phyloP scores from a whole-genome alignment of 257 asterid genomes.

The Agastache rugosa region DNA sequence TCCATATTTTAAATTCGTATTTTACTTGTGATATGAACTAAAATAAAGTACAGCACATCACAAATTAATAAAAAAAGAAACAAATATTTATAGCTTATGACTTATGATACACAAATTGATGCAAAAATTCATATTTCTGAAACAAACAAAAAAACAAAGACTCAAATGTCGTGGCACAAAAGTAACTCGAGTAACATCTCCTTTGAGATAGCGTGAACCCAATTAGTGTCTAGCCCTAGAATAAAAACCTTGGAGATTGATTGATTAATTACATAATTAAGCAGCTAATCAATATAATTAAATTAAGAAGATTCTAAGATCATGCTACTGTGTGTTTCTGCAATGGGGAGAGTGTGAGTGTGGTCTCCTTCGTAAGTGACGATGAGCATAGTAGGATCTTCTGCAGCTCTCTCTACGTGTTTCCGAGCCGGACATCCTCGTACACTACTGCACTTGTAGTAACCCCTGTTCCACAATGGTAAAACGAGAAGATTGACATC shows the following conservation, averaged over 20 bases:
- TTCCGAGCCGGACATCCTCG: conserved; percentile 95
- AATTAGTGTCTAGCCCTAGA: conserved; percentile 19
- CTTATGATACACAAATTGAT: neutral
- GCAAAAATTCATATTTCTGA: conserved; percentile 21
- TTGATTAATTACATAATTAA: conserved; percentile 6
- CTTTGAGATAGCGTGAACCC: conserved; percentile 44
- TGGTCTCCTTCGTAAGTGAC: conserved; percentile 96
- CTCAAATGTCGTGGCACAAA: conserved; percentile 31
- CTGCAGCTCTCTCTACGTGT: conserved; percentile 88
- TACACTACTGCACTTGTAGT: conserved; percentile 94
- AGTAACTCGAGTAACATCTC: conserved; percentile 42
- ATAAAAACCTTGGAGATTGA: conserved; percentile 12
- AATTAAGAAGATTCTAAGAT: conserved; percentile 77
- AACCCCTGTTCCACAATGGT: conserved; percentile 60
- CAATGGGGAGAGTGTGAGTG: conserved; percentile 58
- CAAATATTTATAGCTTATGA: neutral
- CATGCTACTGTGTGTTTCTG: conserved; percentile 56
- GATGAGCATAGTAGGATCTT: conserved; percentile 82
- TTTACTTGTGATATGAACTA: neutral
- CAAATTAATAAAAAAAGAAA: neutral
- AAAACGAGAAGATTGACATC: too few species aligned
- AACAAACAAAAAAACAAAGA: neutral
- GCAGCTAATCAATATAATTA: neutral
- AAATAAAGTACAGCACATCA: neutral
- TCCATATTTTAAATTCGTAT: neutral